Evolutionary conservation across 257 asterid genomes (phyloP), one percentile per base, ranked within the genome.

Genomic region (Salvia miltiorrhiza): DNA sequence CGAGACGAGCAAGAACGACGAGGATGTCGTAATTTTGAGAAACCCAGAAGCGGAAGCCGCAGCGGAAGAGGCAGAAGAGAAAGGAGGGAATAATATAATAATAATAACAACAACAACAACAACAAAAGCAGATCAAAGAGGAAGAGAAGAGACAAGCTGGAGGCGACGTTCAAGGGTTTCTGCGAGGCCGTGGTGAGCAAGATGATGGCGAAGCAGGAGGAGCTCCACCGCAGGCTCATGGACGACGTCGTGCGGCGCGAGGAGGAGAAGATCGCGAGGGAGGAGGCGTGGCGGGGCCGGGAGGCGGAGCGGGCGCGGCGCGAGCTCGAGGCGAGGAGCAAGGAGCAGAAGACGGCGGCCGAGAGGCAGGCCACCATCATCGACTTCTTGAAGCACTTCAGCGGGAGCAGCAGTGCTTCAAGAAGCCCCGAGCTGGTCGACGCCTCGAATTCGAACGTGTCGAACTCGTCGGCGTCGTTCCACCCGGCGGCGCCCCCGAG

Each of bases 161-260:
- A 89, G 67, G 83, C 63, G 76, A 85, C 63, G 76, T 69, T 87
- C 32, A 81, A 85, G 78, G 83, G 82, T 19, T 85, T 83, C 9
- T 85, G 87, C 16, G 88, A 82, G 69, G 73, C 35, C 0, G 75
- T 82, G 37, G 88, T 87, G 77, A 78, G 72, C 73, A 84, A 78
- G 77, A 73, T 90, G 78, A 84, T 88, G 67, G 76, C 70, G 3
- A 86, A 83, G 20, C 96, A 90, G 23, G 97, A 90, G 19, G 90
- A 83, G 70, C 23, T 90, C 7, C 95, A 88, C 48, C 75, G 82
- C 35, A 85, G 82, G 63, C 75, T 90, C 44, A 65, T 88, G 9
- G 77, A 86, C 3, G 87, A 77, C 4, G 78, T 90, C 10, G 37
- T 83, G 50, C 85, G 24, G 74, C 80, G 92, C 14, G 97, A 90